Evolutionary conservation across 495 filamentous ascomycete genomes (phyloP).

Genomic region (Gamarada debralockiae): DNA sequence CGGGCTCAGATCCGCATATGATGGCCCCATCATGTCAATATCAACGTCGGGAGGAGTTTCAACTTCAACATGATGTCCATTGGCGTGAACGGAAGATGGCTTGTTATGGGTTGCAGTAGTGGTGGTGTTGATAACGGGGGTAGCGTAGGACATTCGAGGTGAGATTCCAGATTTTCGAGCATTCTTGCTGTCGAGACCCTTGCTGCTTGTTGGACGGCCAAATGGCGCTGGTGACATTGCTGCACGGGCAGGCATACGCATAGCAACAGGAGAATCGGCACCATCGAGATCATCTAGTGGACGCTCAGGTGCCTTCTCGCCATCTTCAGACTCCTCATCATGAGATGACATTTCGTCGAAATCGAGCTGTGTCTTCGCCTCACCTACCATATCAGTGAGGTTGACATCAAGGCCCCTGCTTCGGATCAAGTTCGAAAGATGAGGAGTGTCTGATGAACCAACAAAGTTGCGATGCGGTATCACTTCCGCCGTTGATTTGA

Average conservation of each 20-base stretch:
- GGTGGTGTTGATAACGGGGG: slow-evolving; percentile 32
- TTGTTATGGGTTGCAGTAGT: slow-evolving; percentile 21
- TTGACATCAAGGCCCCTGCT: slow-evolving; percentile 61
- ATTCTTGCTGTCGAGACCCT: slow-evolving; percentile 37
- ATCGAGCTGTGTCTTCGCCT: slow-evolving; percentile 53
- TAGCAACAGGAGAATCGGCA: slow-evolving; percentile 32
- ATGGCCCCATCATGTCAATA: slow-evolving; percentile 23
- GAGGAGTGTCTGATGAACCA: slow-evolving; percentile 65
- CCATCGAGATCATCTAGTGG: slow-evolving; percentile 28
- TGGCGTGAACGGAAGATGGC: slow-evolving; percentile 34
- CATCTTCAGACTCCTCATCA: slow-evolving; percentile 46
- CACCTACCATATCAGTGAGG: slow-evolving; percentile 53
- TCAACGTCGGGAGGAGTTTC: slow-evolving; percentile 33
- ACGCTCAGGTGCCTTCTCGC: slow-evolving; percentile 28
- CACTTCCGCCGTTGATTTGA: not conserved
- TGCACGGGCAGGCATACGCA: slow-evolving; percentile 55
- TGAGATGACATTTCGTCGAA: slow-evolving; percentile 43
- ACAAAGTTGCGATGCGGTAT: slow-evolving; percentile 39
- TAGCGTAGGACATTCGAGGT: slow-evolving; percentile 31
- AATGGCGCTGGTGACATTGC: slow-evolving; percentile 49
- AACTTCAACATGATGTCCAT: slow-evolving; percentile 38
- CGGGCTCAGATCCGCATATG: slow-evolving; percentile 63
- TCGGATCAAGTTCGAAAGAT: slow-evolving; percentile 68
- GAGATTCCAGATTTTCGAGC: slow-evolving; percentile 30
- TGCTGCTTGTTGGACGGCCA: slow-evolving; percentile 52